A percentile compares a stretch with the other conserved stretches of the same genome.
Evolutionary conservation across 164 flowering plant species (phyloP).

Genomic region (Saururus chinensis): DNA sequence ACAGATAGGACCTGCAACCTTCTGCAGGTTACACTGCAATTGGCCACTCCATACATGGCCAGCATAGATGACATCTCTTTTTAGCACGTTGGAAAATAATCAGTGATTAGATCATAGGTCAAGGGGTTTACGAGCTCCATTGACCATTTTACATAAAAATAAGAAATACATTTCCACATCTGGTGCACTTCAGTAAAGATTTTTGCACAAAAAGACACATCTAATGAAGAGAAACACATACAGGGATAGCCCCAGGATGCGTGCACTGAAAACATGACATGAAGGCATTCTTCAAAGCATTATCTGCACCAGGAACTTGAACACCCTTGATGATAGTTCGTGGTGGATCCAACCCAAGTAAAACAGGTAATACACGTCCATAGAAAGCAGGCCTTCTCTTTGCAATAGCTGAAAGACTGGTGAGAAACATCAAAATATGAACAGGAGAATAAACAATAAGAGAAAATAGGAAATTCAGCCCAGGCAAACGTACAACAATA

Average conservation of each 20-base stretch:
- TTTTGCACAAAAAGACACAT: no score
- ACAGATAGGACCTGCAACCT: no score
- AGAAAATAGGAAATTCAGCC: not conserved
- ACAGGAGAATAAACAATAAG: not conserved
- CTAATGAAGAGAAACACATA: constrained; percentile 18
- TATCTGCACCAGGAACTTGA: constrained; percentile 46
- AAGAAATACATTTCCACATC: no score
- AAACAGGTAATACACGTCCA: constrained; percentile 92
- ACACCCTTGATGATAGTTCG: constrained; percentile 41
- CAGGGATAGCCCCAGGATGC: constrained; percentile 91
- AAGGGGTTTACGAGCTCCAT: no score
- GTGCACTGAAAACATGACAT: constrained; percentile 68
- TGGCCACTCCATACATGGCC: no score
- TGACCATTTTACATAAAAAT: no score
- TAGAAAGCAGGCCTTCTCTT: constrained; percentile 84
- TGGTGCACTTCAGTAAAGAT: no score
- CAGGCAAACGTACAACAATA: no score
- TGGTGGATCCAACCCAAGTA: constrained; percentile 81
- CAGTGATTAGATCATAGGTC: no score
- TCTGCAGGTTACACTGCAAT: no score
- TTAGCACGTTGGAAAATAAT: no score
- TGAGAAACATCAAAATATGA: constrained; percentile 6
- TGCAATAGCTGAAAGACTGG: constrained; percentile 89
- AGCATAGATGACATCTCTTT: no score
- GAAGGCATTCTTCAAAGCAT: constrained; percentile 71